Conservation (phyloP, 805 yeast species). For the Yamadazyma insecticola region DNA sequence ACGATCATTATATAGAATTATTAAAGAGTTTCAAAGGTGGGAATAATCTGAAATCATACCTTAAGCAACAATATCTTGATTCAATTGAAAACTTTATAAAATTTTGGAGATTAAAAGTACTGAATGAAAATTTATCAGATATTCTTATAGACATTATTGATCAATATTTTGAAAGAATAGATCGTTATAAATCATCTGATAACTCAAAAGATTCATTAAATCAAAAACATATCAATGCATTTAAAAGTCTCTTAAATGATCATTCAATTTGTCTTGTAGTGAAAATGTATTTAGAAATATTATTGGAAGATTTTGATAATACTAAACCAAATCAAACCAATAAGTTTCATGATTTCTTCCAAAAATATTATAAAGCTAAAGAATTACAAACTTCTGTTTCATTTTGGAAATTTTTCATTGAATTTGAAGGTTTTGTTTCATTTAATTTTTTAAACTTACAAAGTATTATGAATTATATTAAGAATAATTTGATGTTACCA, state of each 20-base stretch:
- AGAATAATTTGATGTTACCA: slow-evolving; percentile 44
- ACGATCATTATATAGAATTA: slow-evolving; percentile 23
- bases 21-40: slow-evolving; percentile 20
- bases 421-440: slow-evolving; percentile 42
- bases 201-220: no score
- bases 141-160: no score
- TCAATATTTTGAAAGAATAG: no score
- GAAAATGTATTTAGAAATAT: slow-evolving; percentile 25
- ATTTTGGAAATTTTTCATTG: slow-evolving; percentile 57
- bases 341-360: slow-evolving; percentile 19
- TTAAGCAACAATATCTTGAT: slow-evolving; percentile 16
- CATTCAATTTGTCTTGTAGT: slow-evolving; percentile 35
- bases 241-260: slow-evolving; percentile 40
- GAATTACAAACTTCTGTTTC: slow-evolving; percentile 35
- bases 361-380: slow-evolving; percentile 19
- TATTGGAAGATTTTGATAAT: slow-evolving; percentile 21
- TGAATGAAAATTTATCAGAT: no score
- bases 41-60: slow-evolving; percentile 5
- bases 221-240: no score
- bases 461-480: slow-evolving; percentile 42
- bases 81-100: slow-evolving; percentile 10
- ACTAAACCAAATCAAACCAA: slow-evolving; percentile 12
- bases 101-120: no score
- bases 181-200: no score
- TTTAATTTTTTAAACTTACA: slow-evolving; percentile 43